These are phyloP conservation scores for Endocladia muricata DNA, from an alignment of 31 red algal genomes.

Conservation along the genomic window DNA sequence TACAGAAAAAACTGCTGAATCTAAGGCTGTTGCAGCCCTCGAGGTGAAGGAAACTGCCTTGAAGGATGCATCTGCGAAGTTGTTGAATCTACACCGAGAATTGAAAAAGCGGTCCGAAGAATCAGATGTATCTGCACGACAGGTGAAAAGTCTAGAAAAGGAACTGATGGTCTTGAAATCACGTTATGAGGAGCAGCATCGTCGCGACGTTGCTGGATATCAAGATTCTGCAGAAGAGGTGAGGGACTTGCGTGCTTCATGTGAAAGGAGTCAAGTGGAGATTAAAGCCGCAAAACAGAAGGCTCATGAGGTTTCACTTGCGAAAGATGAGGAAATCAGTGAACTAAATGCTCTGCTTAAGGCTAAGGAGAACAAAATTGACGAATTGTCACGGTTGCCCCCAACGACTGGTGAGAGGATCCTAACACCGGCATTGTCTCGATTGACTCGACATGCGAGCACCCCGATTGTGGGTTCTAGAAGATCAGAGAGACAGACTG, in stretches of 20 bases:
- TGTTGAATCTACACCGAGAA: constrained; percentile 39
- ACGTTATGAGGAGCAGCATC: constrained; percentile 27
- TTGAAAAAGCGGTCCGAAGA: constrained; percentile 25
- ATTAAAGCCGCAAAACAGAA: constrained; percentile 14
- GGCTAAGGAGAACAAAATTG: constrained; percentile 20
- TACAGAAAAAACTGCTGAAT: constrained; percentile 53
- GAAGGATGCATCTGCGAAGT: constrained; percentile 15
- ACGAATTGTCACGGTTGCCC: neutral
- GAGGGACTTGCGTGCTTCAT: constrained; percentile 22
- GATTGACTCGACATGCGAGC: constrained; percentile 23
- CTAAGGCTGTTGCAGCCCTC: constrained; percentile 29
- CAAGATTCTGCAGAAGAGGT: constrained; percentile 11
- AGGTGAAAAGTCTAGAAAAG: constrained; percentile 19
- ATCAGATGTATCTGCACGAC: neutral
- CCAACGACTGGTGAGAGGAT: neutral
- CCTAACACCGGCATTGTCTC: neutral
- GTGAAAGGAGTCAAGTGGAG: constrained; percentile 30
- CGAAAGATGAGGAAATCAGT: constrained; percentile 66
- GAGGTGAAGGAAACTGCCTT: constrained; percentile 51
- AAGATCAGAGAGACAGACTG: constrained; percentile 8
- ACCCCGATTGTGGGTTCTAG: constrained; percentile 12
- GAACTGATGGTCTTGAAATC: constrained; percentile 19
- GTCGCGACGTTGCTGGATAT: constrained; percentile 3
- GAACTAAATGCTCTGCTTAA: constrained; percentile 27
- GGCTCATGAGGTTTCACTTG: constrained; percentile 4